These are phyloP conservation scores for Forsythia suspensa DNA, from an alignment of 257 asterid genomes.

Conservation along the genomic window DNA sequence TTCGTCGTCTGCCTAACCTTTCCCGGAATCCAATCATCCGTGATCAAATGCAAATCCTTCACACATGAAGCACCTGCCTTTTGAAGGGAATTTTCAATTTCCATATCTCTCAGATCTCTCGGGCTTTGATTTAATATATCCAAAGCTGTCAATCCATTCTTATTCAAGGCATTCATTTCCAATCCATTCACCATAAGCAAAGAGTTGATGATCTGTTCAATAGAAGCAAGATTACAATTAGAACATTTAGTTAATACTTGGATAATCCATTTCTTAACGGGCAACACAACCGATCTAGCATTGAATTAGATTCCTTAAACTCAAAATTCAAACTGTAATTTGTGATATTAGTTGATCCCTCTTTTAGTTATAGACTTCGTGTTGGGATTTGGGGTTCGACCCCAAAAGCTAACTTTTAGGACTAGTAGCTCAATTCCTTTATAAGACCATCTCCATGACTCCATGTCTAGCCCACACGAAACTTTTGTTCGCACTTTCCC, in stretches of 20 bases:
- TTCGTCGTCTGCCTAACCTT: background rate
- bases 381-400: background rate
- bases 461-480: background rate
- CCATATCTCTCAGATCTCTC: slow-evolving; percentile 43
- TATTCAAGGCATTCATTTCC: slow-evolving; percentile 40
- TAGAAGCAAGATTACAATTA: background rate
- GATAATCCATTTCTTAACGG: background rate
- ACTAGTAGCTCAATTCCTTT: background rate
- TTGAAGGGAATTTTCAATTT: slow-evolving; percentile 26
- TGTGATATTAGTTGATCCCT: background rate
- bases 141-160: slow-evolving; percentile 31
- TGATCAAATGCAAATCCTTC: slow-evolving; percentile 32
- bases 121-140: slow-evolving; percentile 44
- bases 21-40: slow-evolving; percentile 10
- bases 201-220: slow-evolving; percentile 37
- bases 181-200: slow-evolving; percentile 27
- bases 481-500: no score
- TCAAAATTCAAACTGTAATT: no score
- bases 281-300: background rate
- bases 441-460: background rate
- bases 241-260: background rate
- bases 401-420: background rate
- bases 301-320: background rate
- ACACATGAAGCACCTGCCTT: slow-evolving; percentile 33
- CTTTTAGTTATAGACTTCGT: background rate